A percentile compares a stretch with the other conserved stretches of the same genome.
phyloP scores from a whole-genome alignment of 2,329 filamentous ascomycete species.

The Cordyceps militaris region DNA sequence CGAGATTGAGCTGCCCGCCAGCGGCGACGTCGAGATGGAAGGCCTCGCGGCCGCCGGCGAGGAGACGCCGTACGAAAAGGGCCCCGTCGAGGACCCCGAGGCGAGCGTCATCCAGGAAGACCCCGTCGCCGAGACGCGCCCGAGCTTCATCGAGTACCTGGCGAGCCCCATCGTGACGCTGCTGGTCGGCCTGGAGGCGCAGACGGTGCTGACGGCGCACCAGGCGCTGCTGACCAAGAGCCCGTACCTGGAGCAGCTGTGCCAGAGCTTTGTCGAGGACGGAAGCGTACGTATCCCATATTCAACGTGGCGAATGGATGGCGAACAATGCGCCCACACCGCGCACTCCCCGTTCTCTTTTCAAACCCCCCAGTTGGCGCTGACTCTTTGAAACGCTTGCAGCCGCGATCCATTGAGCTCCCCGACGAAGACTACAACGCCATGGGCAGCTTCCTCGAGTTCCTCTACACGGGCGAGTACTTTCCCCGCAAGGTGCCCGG shows the following conservation, averaged over 20 bases:
- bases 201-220: conserved; percentile 67
- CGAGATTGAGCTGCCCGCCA: conserved; percentile 19
- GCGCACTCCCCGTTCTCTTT: background rate
- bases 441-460: conserved; percentile 35
- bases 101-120: conserved; percentile 31
- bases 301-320: background rate
- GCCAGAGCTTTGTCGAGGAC: conserved; percentile 54
- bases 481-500: conserved; percentile 63
- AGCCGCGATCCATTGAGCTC: conserved; percentile 63
- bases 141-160: conserved; percentile 52
- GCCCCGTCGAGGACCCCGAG: conserved; percentile 22
- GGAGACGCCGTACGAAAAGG: conserved; percentile 28
- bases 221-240: conserved; percentile 68
- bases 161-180: conserved; percentile 63
- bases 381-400: background rate
- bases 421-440: conserved; percentile 28
- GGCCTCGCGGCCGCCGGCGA: conserved; percentile 21
- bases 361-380: background rate
- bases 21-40: conserved; percentile 33
- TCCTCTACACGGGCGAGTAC: conserved; percentile 44
- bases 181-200: conserved; percentile 54
- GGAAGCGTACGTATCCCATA: conserved; percentile 45
- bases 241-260: conserved; percentile 63
- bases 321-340: background rate
- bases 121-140: conserved; percentile 27